Base-by-base conservation (phyloP, 2,329 filamentous ascomycete species). In the Pseudogymnoascus sp. region DNA sequence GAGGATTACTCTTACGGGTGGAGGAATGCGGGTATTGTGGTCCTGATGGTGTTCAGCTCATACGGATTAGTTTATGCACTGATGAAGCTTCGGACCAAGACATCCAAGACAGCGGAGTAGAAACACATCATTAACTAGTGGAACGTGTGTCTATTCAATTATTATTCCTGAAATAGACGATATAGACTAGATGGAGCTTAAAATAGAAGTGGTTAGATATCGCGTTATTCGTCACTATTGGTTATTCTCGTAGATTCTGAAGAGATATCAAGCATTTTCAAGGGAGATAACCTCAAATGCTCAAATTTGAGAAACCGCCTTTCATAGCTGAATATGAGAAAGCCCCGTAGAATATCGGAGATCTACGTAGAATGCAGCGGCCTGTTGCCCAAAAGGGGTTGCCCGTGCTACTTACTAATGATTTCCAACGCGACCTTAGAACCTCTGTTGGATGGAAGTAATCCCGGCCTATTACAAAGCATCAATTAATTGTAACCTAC, bases 1-100 rank as follows among this genome's bases (percentile, higher is more conserved):
- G 75, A 76, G 1, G 77, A 83, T 3, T 83, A 87, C 65, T 82
- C 78, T 63, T 84, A 84, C 65, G 86, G 84, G 0, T 90, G 87
- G 87, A 78, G 87, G 57, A 78, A 89, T 70, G 82, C 82, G 0
- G 86, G 69, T 1, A 78, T 79, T 41, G 75, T 75, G 7, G 76
- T 74, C 2, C 64, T 78, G 2, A 78, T 78, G 64, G 76, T 72
- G 54, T 66, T 76, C 57, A 70, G 69, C 1, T 74, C 73, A 2
- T 79, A 79, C 62, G 72, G 67, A 4, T 61, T 76, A 60, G 77
- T 79, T 1, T 78, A 75, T 65, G 41, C 76, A 22, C 74, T 79
- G 72, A 79, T 78, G 77, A 79, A 78, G 68, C 64, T 79, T 47
- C 69, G 77, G 62, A 79, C 74, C 37, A 79, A 78, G 70, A 75